Percentiles rank a stretch among this genome's conserved stretches.
Evolutionary conservation across 441 rosid genomes (phyloP).

Genomic region (Adansonia gregorii): DNA sequence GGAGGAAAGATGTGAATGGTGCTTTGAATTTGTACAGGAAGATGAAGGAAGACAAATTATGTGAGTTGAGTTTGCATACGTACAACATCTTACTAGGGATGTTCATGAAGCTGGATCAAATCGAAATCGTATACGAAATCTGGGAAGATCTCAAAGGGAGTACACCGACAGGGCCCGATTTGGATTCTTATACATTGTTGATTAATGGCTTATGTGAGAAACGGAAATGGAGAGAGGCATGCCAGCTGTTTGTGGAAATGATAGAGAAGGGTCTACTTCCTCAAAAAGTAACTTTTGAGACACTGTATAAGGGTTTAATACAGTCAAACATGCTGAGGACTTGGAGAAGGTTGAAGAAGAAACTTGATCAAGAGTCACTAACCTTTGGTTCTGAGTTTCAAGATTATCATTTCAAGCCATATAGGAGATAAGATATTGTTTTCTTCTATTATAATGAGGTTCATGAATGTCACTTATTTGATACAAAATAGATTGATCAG

Average conservation of each 20-base stretch:
- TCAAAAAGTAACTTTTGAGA: slow-evolving; percentile 82
- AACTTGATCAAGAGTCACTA: slow-evolving; percentile 77
- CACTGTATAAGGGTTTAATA: slow-evolving; percentile 71
- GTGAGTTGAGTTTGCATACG: slow-evolving; percentile 52
- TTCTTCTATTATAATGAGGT: background rate
- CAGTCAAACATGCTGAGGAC: slow-evolving; percentile 88
- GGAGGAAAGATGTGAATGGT: slow-evolving; percentile 68
- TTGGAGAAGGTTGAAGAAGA: slow-evolving; percentile 93
- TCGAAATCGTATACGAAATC: slow-evolving; percentile 62
- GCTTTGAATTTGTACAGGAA: slow-evolving; percentile 75
- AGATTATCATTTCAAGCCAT: slow-evolving; percentile 70
- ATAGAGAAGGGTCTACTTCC: slow-evolving; percentile 90
- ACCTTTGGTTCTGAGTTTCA: slow-evolving; percentile 78
- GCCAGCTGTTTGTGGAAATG: slow-evolving; percentile 86
- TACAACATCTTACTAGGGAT: slow-evolving; percentile 70
- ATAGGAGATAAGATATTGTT: slow-evolving; percentile 50
- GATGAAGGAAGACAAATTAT: slow-evolving; percentile 56
- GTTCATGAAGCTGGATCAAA: slow-evolving; percentile 56
- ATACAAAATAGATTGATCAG: background rate
- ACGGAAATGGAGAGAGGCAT: slow-evolving; percentile 78
- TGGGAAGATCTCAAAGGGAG: slow-evolving; percentile 73
- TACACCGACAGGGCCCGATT: slow-evolving; percentile 65
- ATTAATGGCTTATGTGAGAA: slow-evolving; percentile 73
- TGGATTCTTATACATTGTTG: slow-evolving; percentile 78
- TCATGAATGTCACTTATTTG: background rate